Evolutionary conservation across 257 asterid genomes (phyloP), one percentile per base, ranked within the genome.

Genomic region (Rehmannia glutinosa): DNA sequence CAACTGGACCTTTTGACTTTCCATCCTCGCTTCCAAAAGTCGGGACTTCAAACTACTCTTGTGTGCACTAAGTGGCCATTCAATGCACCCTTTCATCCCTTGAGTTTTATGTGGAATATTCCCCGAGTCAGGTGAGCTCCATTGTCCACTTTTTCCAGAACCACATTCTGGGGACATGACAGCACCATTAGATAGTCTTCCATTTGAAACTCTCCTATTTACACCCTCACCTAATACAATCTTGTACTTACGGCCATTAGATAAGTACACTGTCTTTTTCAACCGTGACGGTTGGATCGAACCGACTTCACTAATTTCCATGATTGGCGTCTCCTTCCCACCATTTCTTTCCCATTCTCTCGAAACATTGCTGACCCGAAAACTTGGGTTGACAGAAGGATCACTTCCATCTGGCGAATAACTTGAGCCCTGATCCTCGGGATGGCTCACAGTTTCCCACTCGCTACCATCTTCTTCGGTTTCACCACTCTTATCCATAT

Each of bases 41-140:
- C 89, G 80, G 0, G 96, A 67, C 74, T 92, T 92, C 80, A 92
- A 77, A 61, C 94, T 92, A 52, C 71, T 75, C 76, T 86, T 90
- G 59, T 84, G 96, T 3, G 75, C 81, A 3, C 77, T 64, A 0
- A 85, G 80, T 6, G 97, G 90, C 97, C 97, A 87, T 30, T 92
- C 97, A 0, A 90, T 90, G 84, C 96, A 87, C 38, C 97, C 98
- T 77, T 90, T 91, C 86, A 77, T 87, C 8, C 87, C 88, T 1
- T 86, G 89, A 45, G 67, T 78, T 16, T 81, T 55, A 35, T 86
- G 93, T 12, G 91, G 90, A 64, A 30, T 2, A 30, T 86, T 82
- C 16, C 78, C 82, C 0, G 82, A 73, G 51, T 86, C 95, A 0
- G 89, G 85, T 0, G 96, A 83, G 82, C 88, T 87, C 91, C 86